Base-by-base conservation (phyloP, 2,329 filamentous ascomycete species). In the Aspergillus proliferans region DNA sequence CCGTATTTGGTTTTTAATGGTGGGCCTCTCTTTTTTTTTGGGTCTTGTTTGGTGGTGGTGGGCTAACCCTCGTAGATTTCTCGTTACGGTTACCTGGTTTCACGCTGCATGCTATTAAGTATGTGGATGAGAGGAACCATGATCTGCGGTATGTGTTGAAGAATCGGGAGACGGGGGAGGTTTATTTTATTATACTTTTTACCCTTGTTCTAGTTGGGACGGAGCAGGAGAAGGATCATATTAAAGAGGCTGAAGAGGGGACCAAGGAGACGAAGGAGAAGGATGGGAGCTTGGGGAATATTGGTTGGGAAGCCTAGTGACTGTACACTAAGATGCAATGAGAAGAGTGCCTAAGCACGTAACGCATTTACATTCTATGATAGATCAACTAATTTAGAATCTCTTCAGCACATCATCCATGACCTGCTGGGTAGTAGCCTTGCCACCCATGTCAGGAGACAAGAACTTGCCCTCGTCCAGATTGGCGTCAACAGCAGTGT, bases 71-170 rank as follows among this genome's bases (percentile, higher is more conserved):
- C 1, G 10, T 3, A 67, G 64, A 68, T 57, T 70, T 74, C 47
- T 65, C 67, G 2, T 58, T 72, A 14, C 65, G 65, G 9, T 53
- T 72, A 21, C 69, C 67, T 22, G 66, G 68, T 1, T 67, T 71
- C 47, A 55, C 52, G 14, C 54, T 70, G 41, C 67, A 66, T 48
- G 60, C 70, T 43, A 55, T 61, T 38, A 62, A 67, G 43, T 70
- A 71, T 48, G 67, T 74, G n/a, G 64, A 72, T 60, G 79, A 81
- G 65, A 87, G 87, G 76, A 86, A 87, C 75, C 88, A 94, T 72
- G 79, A 84, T 58, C 81, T 94, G 72, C 91, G 91, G 79, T 96
- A 97, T 71, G 88, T 94, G 50, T 79, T 97, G 63, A 92, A 91
- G 65, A 87, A 96, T 69, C 82, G 82, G 52, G 70, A 76, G 19